Conservation (phyloP, 2,329 filamentous ascomycete genomes). For the Trichophyton verrucosum region DNA sequence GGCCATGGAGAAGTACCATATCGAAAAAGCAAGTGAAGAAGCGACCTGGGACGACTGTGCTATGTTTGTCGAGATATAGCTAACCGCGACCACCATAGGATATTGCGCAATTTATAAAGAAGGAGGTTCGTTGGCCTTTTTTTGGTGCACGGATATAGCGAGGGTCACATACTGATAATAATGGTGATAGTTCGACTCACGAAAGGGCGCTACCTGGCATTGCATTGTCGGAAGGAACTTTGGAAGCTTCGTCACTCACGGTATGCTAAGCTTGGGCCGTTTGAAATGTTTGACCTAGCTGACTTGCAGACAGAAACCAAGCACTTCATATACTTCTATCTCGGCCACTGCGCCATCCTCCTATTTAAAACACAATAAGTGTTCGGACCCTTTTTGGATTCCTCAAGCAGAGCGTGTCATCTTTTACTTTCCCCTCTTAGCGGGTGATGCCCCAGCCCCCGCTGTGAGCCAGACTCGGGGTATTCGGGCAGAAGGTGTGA, state of each 20-base stretch:
- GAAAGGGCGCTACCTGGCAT: slow-evolving; percentile 97
- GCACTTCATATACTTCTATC: slow-evolving; percentile 99
- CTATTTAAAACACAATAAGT: slow-evolving; percentile 92
- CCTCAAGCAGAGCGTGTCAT: slow-evolving; percentile 1
- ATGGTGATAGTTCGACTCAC: slow-evolving; percentile 67
- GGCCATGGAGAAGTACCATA: slow-evolving; percentile 58
- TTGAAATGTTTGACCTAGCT: not conserved
- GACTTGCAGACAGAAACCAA: slow-evolving; percentile 62
- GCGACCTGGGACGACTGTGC: not conserved
- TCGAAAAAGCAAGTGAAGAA: slow-evolving; percentile 50
- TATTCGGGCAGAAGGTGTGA: not conserved
- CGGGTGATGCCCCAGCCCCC: not conserved
- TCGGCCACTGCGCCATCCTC: slow-evolving; percentile 93
- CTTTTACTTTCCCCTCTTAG: not conserved
- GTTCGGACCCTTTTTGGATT: not conserved
- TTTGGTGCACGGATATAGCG: not conserved
- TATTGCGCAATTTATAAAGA: slow-evolving; percentile 92
- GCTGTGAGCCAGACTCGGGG: not conserved
- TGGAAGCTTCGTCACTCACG: slow-evolving; percentile 96
- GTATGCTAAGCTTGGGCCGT: slow-evolving; percentile 39
- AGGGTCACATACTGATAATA: slow-evolving; percentile 9
- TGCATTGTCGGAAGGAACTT: slow-evolving; percentile 98
- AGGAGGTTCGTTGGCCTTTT: slow-evolving; percentile 50
- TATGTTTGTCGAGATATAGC: not conserved
- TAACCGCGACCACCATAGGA: slow-evolving; percentile 45